phyloP scores from a whole-genome alignment of 1,139 yeast species.

The Pichia sp. region DNA sequence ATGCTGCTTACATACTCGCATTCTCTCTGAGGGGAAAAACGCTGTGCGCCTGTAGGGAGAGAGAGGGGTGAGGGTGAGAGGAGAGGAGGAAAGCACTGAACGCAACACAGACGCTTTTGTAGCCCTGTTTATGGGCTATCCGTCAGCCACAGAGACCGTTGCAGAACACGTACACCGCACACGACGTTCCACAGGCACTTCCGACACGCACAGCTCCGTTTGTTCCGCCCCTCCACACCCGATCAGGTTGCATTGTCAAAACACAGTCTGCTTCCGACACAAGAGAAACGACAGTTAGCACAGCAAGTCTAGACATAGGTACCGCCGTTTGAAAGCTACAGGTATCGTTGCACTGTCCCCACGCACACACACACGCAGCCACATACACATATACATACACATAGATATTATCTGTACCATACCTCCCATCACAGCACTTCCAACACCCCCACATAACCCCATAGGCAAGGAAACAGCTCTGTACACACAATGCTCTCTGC shows the following conservation, averaged over 20 bases:
- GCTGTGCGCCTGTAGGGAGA: neutral
- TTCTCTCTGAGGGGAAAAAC: neutral
- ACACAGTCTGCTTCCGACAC: neutral
- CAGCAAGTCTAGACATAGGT: neutral
- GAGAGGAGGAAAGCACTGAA: neutral
- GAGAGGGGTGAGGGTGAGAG: neutral
- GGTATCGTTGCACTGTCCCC: too few species aligned
- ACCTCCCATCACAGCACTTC: too few species aligned
- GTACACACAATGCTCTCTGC: constrained; percentile 15
- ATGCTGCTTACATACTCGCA: neutral
- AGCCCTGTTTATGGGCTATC: too few species aligned
- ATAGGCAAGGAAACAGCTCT: neutral
- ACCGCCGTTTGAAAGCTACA: neutral
- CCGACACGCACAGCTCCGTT: neutral
- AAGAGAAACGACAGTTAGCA: neutral
- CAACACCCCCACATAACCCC: too few species aligned
- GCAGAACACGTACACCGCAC: neutral
- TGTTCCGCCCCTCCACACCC: neutral
- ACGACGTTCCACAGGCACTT: neutral
- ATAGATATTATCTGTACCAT: neutral
- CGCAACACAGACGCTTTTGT: neutral
- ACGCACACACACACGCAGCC: too few species aligned
- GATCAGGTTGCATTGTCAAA: neutral
- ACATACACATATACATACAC: too few species aligned
- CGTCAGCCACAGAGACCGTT: neutral